phyloP scores from a whole-genome alignment of 164 flowering plant genomes.

The Pachysandra terminalis region DNA sequence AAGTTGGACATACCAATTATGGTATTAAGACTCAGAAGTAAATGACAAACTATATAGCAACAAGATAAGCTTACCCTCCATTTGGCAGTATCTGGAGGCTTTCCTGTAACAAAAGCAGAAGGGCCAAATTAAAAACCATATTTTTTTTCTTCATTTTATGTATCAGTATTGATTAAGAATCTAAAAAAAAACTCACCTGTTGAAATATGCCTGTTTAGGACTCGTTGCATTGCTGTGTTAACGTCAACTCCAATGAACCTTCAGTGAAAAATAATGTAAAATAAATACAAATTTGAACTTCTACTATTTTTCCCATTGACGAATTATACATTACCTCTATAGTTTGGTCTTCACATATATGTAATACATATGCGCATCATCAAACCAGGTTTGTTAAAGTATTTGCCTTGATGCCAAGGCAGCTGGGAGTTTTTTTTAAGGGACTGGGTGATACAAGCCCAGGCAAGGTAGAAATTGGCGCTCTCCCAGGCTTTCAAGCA shows the following conservation, averaged over 20 bases:
- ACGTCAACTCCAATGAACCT: conserved; percentile 91
- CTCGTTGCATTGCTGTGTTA: conserved; percentile 73
- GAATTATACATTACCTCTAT: no score
- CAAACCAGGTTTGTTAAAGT: not conserved
- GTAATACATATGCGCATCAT: no score
- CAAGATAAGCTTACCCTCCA: conserved; percentile 64
- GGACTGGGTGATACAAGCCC: no score
- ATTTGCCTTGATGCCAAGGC: no score
- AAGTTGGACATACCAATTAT: not conserved
- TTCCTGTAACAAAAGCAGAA: conserved; percentile 37
- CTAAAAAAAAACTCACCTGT: conserved; percentile 39
- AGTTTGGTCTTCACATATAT: no score
- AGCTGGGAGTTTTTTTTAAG: no score
- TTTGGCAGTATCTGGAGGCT: conserved; percentile 72
- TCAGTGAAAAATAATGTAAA: not conserved
- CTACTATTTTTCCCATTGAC: not conserved
- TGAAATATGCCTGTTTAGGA: conserved; percentile 66
- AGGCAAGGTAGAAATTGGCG: no score
- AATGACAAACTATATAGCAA: not conserved
- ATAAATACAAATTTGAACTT: not conserved
- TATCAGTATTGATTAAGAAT: no score
- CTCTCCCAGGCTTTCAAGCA: no score
- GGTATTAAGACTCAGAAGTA: not conserved
- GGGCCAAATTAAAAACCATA: not conserved
- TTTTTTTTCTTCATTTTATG: not conserved